Percentiles rank a stretch among this genome's conserved stretches.
Conservation (phyloP, 176 grass and related monocot genomes). For the Tuctoria greenei region DNA sequence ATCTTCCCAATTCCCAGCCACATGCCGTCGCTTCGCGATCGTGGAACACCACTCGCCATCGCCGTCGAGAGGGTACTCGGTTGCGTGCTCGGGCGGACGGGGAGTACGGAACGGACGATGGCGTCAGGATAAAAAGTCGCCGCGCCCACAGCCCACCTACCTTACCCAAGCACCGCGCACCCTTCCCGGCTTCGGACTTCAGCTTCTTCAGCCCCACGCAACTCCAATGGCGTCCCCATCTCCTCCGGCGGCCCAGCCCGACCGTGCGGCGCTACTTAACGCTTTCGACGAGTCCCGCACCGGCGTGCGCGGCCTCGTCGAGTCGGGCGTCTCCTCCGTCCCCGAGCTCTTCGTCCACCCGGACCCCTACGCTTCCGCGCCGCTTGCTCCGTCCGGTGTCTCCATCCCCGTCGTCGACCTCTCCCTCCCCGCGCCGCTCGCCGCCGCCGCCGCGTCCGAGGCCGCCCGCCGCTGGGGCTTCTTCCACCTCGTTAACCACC, state of each 20-base stretch:
- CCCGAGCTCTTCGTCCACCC: slow-evolving; percentile 51
- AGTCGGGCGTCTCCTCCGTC: slow-evolving; percentile 57
- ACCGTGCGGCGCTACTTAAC: slow-evolving; percentile 56
- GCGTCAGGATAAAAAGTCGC: neutral
- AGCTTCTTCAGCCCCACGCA: neutral
- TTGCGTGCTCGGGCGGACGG: neutral
- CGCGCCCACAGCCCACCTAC: neutral
- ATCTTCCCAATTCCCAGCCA: neutral
- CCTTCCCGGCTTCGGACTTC: no score
- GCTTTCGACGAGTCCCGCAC: slow-evolving; percentile 79
- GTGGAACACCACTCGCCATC: neutral
- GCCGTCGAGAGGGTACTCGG: neutral
- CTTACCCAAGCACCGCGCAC: neutral
- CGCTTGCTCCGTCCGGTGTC: slow-evolving; percentile 25
- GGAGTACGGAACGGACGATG: neutral
- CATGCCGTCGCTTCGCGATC: neutral
- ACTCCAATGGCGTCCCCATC: slow-evolving; percentile 31
- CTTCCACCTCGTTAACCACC: slow-evolving; percentile 77
- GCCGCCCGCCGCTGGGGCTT: slow-evolving; percentile 69
- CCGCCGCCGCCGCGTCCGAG: slow-evolving; percentile 31
- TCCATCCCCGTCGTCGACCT: slow-evolving; percentile 52
- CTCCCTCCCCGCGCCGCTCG: slow-evolving; percentile 39
- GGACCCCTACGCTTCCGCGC: slow-evolving; percentile 36
- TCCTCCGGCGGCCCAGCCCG: slow-evolving; percentile 6
- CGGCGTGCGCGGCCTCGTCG: slow-evolving; percentile 81